phyloP scores from a whole-genome alignment of 2,329 filamentous ascomycete genomes.

The Exophiala oligosperma region DNA sequence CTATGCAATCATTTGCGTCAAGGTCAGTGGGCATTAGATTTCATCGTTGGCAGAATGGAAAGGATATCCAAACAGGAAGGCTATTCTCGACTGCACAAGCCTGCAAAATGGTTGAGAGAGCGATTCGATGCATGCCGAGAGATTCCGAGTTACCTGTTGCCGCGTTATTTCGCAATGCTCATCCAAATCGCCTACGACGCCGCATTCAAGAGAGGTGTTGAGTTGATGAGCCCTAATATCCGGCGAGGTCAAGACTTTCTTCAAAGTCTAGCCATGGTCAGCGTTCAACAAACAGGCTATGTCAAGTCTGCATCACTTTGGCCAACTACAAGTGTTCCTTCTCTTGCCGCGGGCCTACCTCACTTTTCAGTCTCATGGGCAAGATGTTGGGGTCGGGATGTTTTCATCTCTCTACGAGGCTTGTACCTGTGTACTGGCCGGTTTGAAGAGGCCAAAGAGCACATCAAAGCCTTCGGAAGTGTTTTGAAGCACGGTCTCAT shows the following conservation, averaged over 20 bases:
- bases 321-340: conserved; percentile 80
- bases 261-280: conserved; percentile 85
- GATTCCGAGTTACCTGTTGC: conserved; percentile 85
- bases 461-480: conserved; percentile 91
- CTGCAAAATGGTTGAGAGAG: conserved; percentile 76
- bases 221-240: conserved; percentile 76
- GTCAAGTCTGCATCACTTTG: conserved; percentile 90
- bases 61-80: conserved; percentile 64
- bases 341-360: conserved; percentile 85
- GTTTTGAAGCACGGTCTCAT: conserved; percentile 99
- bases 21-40: conserved; percentile 91
- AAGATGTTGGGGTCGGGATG: conserved; percentile 94
- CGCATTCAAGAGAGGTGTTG: conserved; percentile 73
- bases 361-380: conserved; percentile 95
- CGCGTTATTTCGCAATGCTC: conserved; percentile 88
- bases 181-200: conserved; percentile 85
- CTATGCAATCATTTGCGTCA: conserved; percentile 90
- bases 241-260: conserved; percentile 83
- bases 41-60: conserved; percentile 76
- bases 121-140: conserved; percentile 83
- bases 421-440: conserved; percentile 89
- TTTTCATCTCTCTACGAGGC: conserved; percentile 92
- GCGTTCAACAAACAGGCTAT: conserved; percentile 83
- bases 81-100: conserved; percentile 63
- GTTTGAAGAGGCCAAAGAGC: conserved; percentile 84